Base-by-base conservation (phyloP, 2,329 filamentous ascomycete genomes). In the Canariomyces notabilis region DNA sequence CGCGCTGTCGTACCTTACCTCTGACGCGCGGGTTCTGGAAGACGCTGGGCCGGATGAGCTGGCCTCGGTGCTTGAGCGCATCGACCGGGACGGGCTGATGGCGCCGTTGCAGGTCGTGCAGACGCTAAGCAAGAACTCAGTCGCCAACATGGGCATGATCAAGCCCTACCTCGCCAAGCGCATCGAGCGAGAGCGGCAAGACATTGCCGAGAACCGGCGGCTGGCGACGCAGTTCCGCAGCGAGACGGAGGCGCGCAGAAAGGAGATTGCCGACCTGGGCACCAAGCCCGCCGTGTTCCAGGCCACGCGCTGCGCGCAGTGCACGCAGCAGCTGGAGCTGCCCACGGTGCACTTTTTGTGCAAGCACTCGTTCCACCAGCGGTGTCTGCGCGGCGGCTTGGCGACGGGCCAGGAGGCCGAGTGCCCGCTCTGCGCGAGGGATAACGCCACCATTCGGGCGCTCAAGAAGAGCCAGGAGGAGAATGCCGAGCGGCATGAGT, bases 81-180 rank as follows among this genome's bases (percentile, higher is more conserved):
- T 98, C 56, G 88, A 96, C 62, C 78, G 85, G 52, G 89, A 95
- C 58, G 85, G 88, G 1, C 78, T 98, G 31, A 93, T 98, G 87
- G 91, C 93, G 0, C 93, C 93, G 1, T 72, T 98, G 4, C 93
- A 98, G 64, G 93, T 98, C 23, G 93, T 98, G 14, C 91, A 98
- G 66, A 93, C 90, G 0, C 77, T 98, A 0, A 72, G 73, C n/a
- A 72, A 77, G 37, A 65, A 73, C 63, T 47, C 68, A 50, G 88
- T 96, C 2, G 91, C 94, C 1, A 97, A 89, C 0, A 96, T 98
- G 87, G 93, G 91, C 41, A 89, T 97, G 77, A 85, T 98, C 52
- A 97, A 96, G 67, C 82, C 83, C 5, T 98, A 98, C 66, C 80
- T 98, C 2, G 81, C 86, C 53, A 82, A 86, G 40, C 95, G 90